Evolutionary conservation across 305 asterid genomes (phyloP).

Genomic region (Fraxinus sp.): DNA sequence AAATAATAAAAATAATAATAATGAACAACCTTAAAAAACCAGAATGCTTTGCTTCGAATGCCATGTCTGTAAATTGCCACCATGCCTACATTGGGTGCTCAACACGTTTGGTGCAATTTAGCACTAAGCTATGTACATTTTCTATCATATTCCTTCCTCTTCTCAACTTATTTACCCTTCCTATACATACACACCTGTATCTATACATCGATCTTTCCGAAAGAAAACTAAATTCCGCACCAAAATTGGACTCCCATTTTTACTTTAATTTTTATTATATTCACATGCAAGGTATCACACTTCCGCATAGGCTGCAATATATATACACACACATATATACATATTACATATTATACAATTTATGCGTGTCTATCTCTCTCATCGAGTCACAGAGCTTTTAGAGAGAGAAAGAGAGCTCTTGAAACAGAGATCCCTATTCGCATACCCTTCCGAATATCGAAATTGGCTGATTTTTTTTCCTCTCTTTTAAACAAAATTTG

Average conservation of each 20-base stretch:
- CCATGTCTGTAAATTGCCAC: constrained; percentile 6
- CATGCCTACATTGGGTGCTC: constrained; percentile 2
- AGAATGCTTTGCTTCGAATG: constrained; percentile 6
- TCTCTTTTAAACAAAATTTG: constrained; percentile 22
- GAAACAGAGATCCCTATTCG: constrained; percentile 79
- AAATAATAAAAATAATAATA: neutral
- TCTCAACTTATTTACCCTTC: constrained; percentile 6
- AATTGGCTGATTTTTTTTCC: constrained; percentile 17
- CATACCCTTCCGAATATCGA: constrained; percentile 8
- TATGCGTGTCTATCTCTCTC: constrained; percentile 52
- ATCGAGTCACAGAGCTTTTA: constrained; percentile 39
- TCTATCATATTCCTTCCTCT: neutral
- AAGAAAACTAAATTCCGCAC: constrained; percentile 3
- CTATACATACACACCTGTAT: constrained; percentile 24
- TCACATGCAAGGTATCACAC: neutral
- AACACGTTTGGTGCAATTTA: constrained; percentile 23
- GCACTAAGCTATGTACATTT: constrained; percentile 4
- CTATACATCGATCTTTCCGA: constrained; percentile 20
- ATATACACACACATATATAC: neutral
- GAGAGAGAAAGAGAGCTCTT: constrained; percentile 29
- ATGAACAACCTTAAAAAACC: neutral
- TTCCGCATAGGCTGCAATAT: neutral
- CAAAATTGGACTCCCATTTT: constrained; percentile 10
- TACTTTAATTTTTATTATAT: neutral
- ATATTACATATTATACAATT: neutral